Evolutionary conservation across 2,329 filamentous ascomycete species (phyloP), one percentile per base, ranked within the genome.

Genomic region (Coniella lustricola): DNA sequence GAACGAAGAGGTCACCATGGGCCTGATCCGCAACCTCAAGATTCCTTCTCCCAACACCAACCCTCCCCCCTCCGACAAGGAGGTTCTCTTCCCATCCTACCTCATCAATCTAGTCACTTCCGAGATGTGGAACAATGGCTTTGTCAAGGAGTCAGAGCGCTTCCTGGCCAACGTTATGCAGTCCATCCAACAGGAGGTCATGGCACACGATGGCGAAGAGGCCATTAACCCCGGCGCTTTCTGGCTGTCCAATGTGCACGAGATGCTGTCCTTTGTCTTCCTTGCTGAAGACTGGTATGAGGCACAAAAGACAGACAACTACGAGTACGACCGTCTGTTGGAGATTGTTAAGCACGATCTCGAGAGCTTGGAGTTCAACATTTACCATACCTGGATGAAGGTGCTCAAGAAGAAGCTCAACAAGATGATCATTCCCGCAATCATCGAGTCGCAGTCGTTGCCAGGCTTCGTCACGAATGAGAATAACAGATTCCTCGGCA

Each of bases 301-400:
- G 72, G 89, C 91, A 49, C 93, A 98, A 67, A 98, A 98, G 80
- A 93, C 90, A 33, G 93, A 98, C 69, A 97, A 97, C 65, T 97
- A 95, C 65, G 93, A 98, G 73, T 98, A 98, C 61, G 93, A 98
- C 69, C 86, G 93, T 55, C 78, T 98, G 46, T 74, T 98, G 60
- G 93, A 98, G 69, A 97, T 98, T 65, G 93, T 98, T 65, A 98
- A 98, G 77, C 93, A 98, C 66, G 93, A 98, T 65, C 75, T 98
- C 44, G 93, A 98, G 73, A 95, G 88, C 68, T 76, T 98, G 55
- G 93, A 98, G 71, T 98, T 98, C 76, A 98, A 98, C 74, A 98
- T 98, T 61, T 98, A 98, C 70, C 93, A 98, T 71, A 98, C 93
- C 21, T 98, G 93, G 93, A 98, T 98, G 93, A 98, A 98, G 77